Evolutionary conservation across 2,329 filamentous ascomycete genomes (phyloP), one percentile per base, ranked within the genome.

Genomic region (Drechslerella coelobrocha): DNA sequence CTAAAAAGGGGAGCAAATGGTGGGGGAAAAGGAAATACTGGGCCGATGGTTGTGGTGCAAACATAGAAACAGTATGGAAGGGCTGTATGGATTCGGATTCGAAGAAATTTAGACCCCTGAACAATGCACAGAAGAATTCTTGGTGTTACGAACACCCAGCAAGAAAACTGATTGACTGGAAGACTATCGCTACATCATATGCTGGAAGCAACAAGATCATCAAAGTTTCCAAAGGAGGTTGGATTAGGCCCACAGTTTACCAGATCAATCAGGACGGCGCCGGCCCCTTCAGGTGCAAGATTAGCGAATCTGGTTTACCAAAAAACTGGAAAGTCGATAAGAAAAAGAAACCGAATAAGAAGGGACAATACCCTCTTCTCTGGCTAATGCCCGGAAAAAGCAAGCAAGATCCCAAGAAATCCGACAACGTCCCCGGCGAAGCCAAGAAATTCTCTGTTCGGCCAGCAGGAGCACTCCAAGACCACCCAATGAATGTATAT

Each of bases 1-100:
- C 54, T 8, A 54, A 47, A 6, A 48, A 41, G 41, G 21, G 51
- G 54, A 47, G 34, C 19, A 68, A 68, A 50, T 68, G 62, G 45
- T 59, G 24, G 19, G 24, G 21, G 21, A 54, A 68, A n/a, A 8
- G 41, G 21, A 21, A 14, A 6, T 41, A 41, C n/a, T 45, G 41
- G 41, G n/a, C 9, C 41, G 21, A 45, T 10, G 14, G 21, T 10
- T 45, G 41, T 21, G 41, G 41, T 23, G 17, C 41, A 21, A 45
- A n/a, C 10, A 2, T 45, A 10, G 2, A 39, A 39, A 14, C 8
- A 45, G 9, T 3, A 45, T 23, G n/a, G 19, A 5, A 9, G n/a
- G n/a, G n/a, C 9, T 9, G 41, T 21, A 45, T 17, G 14, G 19
- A 8, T 9, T 2, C 14, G 21, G n/a, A 41, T 5, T 5, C 9